Evolutionary conservation across 2,329 filamentous ascomycete genomes (phyloP), one percentile per base, ranked within the genome.

Genomic region (Sphaerulina musiva): DNA sequence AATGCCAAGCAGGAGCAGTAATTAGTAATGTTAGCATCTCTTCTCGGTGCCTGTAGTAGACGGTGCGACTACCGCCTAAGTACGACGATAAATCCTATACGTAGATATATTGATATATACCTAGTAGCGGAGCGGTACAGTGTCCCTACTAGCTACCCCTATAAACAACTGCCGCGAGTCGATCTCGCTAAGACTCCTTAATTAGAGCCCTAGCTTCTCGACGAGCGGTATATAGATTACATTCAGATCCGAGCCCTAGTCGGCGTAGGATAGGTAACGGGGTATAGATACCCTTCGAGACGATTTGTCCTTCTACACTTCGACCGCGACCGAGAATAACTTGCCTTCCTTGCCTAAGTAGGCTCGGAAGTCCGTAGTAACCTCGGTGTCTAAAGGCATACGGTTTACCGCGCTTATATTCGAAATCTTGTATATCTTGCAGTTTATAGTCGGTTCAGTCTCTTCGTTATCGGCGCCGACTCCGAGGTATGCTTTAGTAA

Each of bases 41-140:
- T 1, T 7, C 1, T 5, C 12, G 1, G 3, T 6, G 20, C 3
- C 20, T 3, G 2, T 2, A 3, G 20, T 20, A 20, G 20, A 2
- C 20, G 10, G 34, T 1, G 12, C 34, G 1, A 38, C 34, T 38
- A 36, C 34, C 10, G 12, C 12, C 34, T 36, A 36, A 2, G 7
- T 36, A 3, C 12, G 12, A 2, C 12, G 12, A 8, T 3, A 36
- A 3, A 36, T 36, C 3, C 34, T 8, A 3, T 36, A 10, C 2
- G 12, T 36, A 3, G 3, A 36, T 3, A 8, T 36, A 36, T 36
- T 36, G 2, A 36, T 3, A 8, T 4, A 36, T 36, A 36, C 34
- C 34, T 36, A 36, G 34, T 36, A 36, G 2, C 10, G 2, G 3
- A 36, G 12, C 3, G 10, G 12, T 3, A 36, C 12, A 3, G 7